Evolutionary conservation across 1,284 basidiomycete species (phyloP), one percentile per base, ranked within the genome.

Genomic region (Ganoderma lucidum): DNA sequence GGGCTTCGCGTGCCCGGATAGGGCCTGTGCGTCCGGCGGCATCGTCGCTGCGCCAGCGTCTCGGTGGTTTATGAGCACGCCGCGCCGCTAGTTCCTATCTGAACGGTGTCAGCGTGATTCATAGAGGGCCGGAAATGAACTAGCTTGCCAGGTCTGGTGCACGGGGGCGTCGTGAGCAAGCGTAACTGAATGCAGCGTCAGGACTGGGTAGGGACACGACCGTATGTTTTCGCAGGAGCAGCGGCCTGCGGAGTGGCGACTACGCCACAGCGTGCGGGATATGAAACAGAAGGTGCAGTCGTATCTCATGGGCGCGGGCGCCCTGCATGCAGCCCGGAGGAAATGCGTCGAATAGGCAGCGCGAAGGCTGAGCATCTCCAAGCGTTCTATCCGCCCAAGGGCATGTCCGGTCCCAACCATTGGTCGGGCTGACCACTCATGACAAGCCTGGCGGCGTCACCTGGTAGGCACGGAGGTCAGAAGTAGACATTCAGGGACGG

Each of bases 81-180:
- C 51, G 63, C n/a, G 35, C 63, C 63, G 51, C 37, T 55, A 64
- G 32, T 64, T 64, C 63, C 63, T 53, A 53, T 64, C 63, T 37
- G 37, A 39, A 55, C 23, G 9, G n/a, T 23, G 39, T 62, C 60
- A 62, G 60, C 60, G 19, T 63, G 23, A 30, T 61, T 61, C 59
- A 61, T 61, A 44, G 23, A 2, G 39, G 41, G 41, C 41, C 59
- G 59, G 59, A 61, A 42, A 61, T 61, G 59, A 42, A 44, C 41
- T n/a, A 42, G 41, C 59, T 61, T 41, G n/a, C 39, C 41, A 28
- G 19, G n/a, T 42, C 39, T 9, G 41, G 39, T 23, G 9, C 39
- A 61, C 39, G 23, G 41, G 48, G 59, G 59, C 37, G 35, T 60
- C 58, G 19, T 41, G 19, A 39, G 6, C 58, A 41, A 60, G n/a